These are phyloP conservation scores for Plenodomus biglobosus DNA, from an alignment of 2,329 filamentous ascomycete genomes.

Conservation along the genomic window DNA sequence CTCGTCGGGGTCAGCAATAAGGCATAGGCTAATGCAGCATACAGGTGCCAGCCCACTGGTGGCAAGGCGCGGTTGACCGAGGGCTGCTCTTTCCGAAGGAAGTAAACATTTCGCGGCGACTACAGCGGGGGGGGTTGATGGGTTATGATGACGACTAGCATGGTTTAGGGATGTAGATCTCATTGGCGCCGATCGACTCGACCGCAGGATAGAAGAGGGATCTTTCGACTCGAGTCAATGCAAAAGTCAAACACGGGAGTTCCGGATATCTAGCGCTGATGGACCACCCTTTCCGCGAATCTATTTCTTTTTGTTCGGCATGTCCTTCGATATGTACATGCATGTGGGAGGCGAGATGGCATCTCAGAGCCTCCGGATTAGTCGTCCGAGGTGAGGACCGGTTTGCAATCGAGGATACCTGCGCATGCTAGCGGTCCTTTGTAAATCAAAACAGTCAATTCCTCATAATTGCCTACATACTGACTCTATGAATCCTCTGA, in stretches of 20 bases:
- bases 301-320: constrained; percentile 45
- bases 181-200: constrained; percentile 47
- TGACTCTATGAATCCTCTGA: neutral
- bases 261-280: constrained; percentile 50
- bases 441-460: constrained; percentile 44
- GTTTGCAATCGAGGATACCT: constrained; percentile 52
- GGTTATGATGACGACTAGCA: constrained; percentile 45
- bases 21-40: constrained; percentile 27
- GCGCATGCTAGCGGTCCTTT: constrained; percentile 48
- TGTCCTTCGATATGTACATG: constrained; percentile 46
- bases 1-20: constrained; percentile 1
- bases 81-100: constrained; percentile 99
- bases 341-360: constrained; percentile 48
- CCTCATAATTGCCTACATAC: constrained; percentile 29
- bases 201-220: constrained; percentile 50
- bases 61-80: constrained; percentile 98
- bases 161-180: constrained; percentile 44
- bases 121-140: constrained; percentile 37
- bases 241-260: constrained; percentile 48
- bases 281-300: constrained; percentile 42
- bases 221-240: constrained; percentile 47
- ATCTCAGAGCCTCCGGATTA: constrained; percentile 44
- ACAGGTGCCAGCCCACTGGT: constrained; percentile 90
- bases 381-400: constrained; percentile 45
- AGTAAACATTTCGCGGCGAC: constrained; percentile 67